Percentiles rank a stretch among this genome's conserved stretches.
Conservation (phyloP, 2,329 filamentous ascomycete species). For the Magnaporthiopsis poae region DNA sequence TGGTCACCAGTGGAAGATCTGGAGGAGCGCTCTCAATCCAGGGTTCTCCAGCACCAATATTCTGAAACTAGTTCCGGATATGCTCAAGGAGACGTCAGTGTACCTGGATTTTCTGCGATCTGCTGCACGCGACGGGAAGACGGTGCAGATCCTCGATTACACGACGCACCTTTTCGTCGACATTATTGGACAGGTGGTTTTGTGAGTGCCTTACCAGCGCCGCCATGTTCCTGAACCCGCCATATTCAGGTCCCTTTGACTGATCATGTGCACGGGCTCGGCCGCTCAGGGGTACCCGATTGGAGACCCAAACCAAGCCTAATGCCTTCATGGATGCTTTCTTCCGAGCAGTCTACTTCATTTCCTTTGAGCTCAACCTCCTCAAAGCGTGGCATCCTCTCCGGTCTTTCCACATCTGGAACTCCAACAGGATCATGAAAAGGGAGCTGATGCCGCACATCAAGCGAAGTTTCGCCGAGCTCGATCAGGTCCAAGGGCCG, state of each 20-base stretch:
- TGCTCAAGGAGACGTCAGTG: conserved; percentile 22
- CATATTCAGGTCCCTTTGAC: too few relatives aligned
- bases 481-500: conserved; percentile 17
- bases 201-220: conserved; percentile 16
- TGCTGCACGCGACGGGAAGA: conserved; percentile 15
- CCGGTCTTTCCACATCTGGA: conserved; percentile 17
- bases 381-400: conserved; percentile 10
- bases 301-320: background rate
- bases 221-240: background rate
- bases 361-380: background rate
- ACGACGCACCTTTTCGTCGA: conserved; percentile 19
- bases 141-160: conserved; percentile 19
- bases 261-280: too few relatives aligned
- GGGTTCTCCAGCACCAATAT: conserved; percentile 29
- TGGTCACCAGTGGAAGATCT: conserved; percentile 28
- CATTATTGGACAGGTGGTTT: conserved; percentile 20
- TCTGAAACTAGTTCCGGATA: conserved; percentile 23
- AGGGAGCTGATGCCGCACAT: conserved; percentile 20
- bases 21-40: conserved; percentile 27
- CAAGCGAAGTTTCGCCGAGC: conserved; percentile 15
- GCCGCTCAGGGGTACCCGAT: conserved; percentile 6
- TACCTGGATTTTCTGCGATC: conserved; percentile 17
- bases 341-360: background rate
- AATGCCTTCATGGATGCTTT: background rate
- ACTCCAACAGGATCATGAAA: conserved; percentile 20